Evolutionary conservation across 164 flowering plant species (phyloP).

Genomic region (Echeveria elegans): DNA sequence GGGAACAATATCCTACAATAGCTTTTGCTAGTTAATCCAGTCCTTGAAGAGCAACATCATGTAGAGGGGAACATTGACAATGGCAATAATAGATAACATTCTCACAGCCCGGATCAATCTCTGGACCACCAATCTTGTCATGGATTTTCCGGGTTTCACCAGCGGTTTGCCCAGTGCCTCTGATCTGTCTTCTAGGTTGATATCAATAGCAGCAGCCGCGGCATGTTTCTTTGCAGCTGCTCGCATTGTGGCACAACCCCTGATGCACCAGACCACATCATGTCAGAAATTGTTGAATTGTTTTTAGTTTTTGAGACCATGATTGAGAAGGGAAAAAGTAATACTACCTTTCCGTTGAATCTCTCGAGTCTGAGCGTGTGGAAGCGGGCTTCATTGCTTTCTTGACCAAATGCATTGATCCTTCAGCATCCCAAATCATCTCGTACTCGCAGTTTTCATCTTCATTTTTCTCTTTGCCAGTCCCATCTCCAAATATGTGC

Average conservation of each 20-base stretch:
- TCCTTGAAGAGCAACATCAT: constrained; percentile 86
- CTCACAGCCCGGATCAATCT: constrained; percentile 36
- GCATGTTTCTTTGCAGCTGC: constrained; percentile 48
- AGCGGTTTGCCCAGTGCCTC: constrained; percentile 23
- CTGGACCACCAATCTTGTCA: constrained; percentile 25
- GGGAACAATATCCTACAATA: too few species aligned
- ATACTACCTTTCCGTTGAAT: constrained; percentile 46
- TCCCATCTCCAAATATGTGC: constrained; percentile 17
- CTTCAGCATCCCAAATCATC: constrained; percentile 95
- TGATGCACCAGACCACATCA: constrained; percentile 15
- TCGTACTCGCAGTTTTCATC: constrained; percentile 77
- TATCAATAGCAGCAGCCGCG: constrained; percentile 17
- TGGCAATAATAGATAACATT: constrained; percentile 47
- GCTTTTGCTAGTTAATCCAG: constrained; percentile 63
- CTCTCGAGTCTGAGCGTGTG: constrained; percentile 22
- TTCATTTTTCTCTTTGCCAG: constrained; percentile 63
- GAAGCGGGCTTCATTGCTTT: constrained; percentile 26
- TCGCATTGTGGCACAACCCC: constrained; percentile 75
- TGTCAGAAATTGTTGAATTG: background rate
- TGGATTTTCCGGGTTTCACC: constrained; percentile 35
- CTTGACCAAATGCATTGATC: constrained; percentile 76
- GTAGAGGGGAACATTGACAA: constrained; percentile 71
- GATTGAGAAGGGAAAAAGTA: background rate
- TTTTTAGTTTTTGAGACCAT: background rate
- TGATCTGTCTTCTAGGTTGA: constrained; percentile 21